A percentile compares a stretch with the other conserved stretches of the same genome.
Conservation (phyloP, 2,329 filamentous ascomycete species). For the Neofusicoccum cordaticola region DNA sequence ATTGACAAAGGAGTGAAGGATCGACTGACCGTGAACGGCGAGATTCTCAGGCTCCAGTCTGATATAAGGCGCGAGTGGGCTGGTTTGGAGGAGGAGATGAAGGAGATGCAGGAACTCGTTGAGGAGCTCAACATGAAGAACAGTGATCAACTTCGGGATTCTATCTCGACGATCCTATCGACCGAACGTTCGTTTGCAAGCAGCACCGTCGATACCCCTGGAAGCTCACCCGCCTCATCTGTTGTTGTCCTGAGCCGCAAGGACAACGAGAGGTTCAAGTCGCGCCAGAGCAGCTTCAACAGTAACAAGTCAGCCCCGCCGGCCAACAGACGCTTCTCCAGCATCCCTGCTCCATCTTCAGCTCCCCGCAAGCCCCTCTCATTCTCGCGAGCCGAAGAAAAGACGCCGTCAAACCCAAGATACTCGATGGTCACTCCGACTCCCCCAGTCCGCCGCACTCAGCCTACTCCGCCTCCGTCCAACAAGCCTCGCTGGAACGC, state of each 20-base stretch:
- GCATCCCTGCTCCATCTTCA: conserved; percentile 39
- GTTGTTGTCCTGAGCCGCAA: conserved; percentile 56
- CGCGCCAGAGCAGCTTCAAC: conserved; percentile 47
- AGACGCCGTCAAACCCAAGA: conserved; percentile 20
- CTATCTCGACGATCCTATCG: conserved; percentile 86
- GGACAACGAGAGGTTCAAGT: conserved; percentile 48
- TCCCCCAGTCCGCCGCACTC: not conserved
- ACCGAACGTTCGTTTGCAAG: conserved; percentile 71
- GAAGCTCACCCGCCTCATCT: conserved; percentile 65
- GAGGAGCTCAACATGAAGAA: conserved; percentile 65
- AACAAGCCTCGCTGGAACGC: conserved; percentile 40
- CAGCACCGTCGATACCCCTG: conserved; percentile 63
- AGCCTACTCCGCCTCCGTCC: conserved; percentile 7
- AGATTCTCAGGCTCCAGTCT: conserved; percentile 80
- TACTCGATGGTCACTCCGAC: conserved; percentile 14
- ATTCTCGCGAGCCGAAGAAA: conserved; percentile 24
- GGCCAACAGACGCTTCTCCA: conserved; percentile 48
- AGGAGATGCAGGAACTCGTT: conserved; percentile 69
- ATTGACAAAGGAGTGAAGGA: conserved; percentile 96
- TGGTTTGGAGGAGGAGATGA: conserved; percentile 71
- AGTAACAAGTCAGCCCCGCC: conserved; percentile 40
- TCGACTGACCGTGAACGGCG: conserved; percentile 92
- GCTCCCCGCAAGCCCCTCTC: conserved; percentile 23
- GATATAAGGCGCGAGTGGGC: conserved; percentile 85
- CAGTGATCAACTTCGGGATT: conserved; percentile 80